Evolutionary conservation across 371 early-diverging fungal species (phyloP).

Genomic region (Umbelopsis sp.): DNA sequence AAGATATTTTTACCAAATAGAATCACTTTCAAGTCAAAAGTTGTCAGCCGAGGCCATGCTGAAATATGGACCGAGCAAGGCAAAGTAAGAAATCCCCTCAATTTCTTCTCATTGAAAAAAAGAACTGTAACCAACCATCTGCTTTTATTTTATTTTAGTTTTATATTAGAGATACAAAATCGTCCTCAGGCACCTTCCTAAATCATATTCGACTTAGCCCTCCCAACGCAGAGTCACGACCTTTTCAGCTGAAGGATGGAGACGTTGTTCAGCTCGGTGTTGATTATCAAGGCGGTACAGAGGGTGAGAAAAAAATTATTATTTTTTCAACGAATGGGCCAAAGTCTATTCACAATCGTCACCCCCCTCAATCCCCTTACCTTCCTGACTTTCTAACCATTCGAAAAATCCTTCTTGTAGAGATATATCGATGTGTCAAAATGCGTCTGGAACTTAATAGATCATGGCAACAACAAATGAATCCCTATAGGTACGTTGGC

Average conservation of each 20-base stretch:
- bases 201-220: slow-evolving; percentile 82
- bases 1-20: slow-evolving; percentile 59
- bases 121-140: neutral
- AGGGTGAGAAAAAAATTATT: slow-evolving; percentile 37
- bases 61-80: slow-evolving; percentile 72
- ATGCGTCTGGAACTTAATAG: slow-evolving; percentile 32
- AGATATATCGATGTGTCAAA: slow-evolving; percentile 37
- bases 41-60: slow-evolving; percentile 82
- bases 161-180: slow-evolving; percentile 81
- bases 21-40: slow-evolving; percentile 81
- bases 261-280: slow-evolving; percentile 85
- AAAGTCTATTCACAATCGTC: neutral
- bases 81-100: slow-evolving; percentile 27
- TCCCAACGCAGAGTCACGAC: slow-evolving; percentile 73
- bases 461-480: slow-evolving; percentile 27
- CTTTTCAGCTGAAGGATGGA: slow-evolving; percentile 74
- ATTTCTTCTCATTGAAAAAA: neutral
- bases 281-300: slow-evolving; percentile 83
- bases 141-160: slow-evolving; percentile 43
- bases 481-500: slow-evolving; percentile 27
- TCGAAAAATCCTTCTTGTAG: slow-evolving; percentile 19
- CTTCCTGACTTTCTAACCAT: slow-evolving; percentile 24
- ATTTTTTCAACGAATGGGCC: too few relatives aligned
- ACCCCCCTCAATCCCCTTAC: neutral
- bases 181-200: slow-evolving; percentile 89